Evolutionary conservation across 2,329 filamentous ascomycete genomes (phyloP).

Genomic region (Cercospora beticola): DNA sequence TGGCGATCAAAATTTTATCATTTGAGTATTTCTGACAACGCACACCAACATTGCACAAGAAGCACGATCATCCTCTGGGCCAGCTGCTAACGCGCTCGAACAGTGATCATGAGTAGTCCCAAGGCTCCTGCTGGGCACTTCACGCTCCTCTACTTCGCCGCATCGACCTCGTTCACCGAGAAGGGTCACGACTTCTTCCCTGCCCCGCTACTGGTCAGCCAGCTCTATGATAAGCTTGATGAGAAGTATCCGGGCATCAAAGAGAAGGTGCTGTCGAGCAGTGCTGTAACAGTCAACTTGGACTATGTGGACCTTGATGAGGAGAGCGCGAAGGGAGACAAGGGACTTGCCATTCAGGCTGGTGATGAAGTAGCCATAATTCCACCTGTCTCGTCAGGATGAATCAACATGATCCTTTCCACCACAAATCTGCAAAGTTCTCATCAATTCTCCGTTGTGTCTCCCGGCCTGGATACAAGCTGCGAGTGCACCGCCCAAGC

Average conservation of each 20-base stretch:
- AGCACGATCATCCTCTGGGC: neutral
- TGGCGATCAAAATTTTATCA: constrained; percentile 16
- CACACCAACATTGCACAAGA: neutral
- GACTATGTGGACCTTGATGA: constrained; percentile 72
- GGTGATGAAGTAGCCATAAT: constrained; percentile 87
- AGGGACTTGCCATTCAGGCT: constrained; percentile 58
- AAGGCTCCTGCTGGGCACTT: constrained; percentile 65
- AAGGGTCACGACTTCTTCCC: constrained; percentile 64
- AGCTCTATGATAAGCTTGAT: constrained; percentile 69
- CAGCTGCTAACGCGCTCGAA: constrained; percentile 5
- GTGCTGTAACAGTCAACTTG: constrained; percentile 76
- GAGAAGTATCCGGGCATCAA: constrained; percentile 68
- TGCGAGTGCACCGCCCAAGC: neutral
- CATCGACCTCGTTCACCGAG: constrained; percentile 68
- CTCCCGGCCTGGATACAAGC: neutral
- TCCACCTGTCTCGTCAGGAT: constrained; percentile 84
- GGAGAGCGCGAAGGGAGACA: constrained; percentile 44
- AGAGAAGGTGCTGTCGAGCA: constrained; percentile 67
- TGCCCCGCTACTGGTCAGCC: constrained; percentile 62
- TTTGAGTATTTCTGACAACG: constrained; percentile 16
- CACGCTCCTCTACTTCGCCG: constrained; percentile 78
- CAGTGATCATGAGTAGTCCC: constrained; percentile 40
- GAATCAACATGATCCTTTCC: constrained; percentile 28
- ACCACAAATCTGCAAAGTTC: neutral
- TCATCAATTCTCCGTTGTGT: neutral